These are phyloP conservation scores for Acacia crassicarpa DNA, from an alignment of 306 rosid species.

Conservation along the genomic window DNA sequence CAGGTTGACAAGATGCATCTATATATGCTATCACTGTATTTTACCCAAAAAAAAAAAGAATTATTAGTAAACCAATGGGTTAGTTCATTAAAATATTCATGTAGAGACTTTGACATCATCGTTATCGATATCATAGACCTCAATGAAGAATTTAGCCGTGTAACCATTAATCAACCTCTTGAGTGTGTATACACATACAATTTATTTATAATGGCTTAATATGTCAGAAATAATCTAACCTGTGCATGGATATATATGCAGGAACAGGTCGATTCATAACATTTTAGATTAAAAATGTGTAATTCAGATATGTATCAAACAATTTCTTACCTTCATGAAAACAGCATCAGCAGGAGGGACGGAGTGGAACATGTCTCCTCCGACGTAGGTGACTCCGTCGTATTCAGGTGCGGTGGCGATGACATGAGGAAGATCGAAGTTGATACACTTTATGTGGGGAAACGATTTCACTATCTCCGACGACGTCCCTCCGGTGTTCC, in stretches of 20 bases:
- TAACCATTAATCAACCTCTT: neutral
- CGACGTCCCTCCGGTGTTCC: neutral
- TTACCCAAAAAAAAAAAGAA: too few species aligned
- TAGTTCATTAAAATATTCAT: neutral
- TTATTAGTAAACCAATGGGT: neutral
- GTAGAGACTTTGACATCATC: neutral
- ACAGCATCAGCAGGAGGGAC: conserved; percentile 1
- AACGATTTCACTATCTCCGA: neutral
- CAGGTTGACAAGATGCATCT: too few species aligned
- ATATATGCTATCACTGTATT: too few species aligned
- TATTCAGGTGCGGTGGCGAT: neutral
- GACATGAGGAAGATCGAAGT: conserved; percentile 9
- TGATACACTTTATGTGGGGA: conserved; percentile 5
- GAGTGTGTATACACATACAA: neutral
- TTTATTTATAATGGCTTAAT: neutral
- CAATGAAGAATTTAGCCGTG: neutral
- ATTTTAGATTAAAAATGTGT: neutral
- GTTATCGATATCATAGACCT: neutral
- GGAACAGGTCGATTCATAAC: neutral
- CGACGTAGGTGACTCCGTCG: neutral
- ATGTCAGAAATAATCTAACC: neutral
- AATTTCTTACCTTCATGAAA: neutral
- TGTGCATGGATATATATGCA: neutral
- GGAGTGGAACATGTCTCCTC: conserved; percentile 10
- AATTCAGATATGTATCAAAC: neutral